Conservation (phyloP, 2,329 filamentous ascomycete genomes). For the Diplodia mutila region DNA sequence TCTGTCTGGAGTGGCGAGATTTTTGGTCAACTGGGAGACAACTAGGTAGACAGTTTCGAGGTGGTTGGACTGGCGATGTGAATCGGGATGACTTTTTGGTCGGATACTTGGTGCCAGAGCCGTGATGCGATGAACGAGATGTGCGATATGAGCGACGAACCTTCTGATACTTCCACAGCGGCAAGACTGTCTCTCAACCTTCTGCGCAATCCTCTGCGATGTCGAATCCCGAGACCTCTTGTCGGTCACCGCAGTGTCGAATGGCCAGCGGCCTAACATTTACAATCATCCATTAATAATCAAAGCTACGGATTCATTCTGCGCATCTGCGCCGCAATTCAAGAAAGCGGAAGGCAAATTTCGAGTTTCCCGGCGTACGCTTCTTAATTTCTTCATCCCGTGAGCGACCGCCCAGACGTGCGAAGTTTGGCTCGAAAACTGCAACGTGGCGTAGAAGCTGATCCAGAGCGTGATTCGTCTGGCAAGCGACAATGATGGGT, state of each 20-base stretch:
- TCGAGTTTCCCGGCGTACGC: constrained; percentile 43
- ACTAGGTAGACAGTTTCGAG: no score
- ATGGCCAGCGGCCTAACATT: neutral
- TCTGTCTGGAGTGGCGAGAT: no score
- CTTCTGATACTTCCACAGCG: no score
- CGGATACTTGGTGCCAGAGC: no score
- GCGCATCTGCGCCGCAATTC: accelerated
- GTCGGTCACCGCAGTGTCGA: neutral
- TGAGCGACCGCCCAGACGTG: constrained; percentile 71
- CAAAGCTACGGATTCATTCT: neutral
- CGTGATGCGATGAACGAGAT: no score
- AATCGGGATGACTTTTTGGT: no score
- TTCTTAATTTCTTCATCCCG: constrained; percentile 62
- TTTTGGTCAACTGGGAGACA: no score
- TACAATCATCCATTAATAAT: neutral
- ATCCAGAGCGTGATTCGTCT: constrained; percentile 90
- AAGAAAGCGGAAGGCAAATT: neutral
- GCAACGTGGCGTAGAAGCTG: constrained; percentile 72
- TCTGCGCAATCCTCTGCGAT: no score
- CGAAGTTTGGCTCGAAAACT: constrained; percentile 64
- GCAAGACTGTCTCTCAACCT: no score
- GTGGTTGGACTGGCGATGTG: no score
- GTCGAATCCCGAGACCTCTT: neutral
- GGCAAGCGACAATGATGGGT: constrained; percentile 78
- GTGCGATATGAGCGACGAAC: no score